Conservation (phyloP, 768 basidiomycete species). For the Podaxis rugospora region DNA sequence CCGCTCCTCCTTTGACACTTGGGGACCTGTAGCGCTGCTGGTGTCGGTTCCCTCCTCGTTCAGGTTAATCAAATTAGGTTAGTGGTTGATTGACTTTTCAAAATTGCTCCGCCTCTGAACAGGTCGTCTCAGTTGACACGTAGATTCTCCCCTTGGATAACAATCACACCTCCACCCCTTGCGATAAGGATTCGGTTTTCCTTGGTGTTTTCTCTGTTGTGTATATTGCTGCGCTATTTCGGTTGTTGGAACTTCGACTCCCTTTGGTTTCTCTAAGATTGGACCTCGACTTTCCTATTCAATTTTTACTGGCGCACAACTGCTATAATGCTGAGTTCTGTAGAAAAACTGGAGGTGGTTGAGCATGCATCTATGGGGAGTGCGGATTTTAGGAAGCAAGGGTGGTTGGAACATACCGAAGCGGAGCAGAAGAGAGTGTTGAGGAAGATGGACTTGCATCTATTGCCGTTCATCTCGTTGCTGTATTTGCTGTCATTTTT, state of each 20-base stretch:
- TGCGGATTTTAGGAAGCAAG: neutral
- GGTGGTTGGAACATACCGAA: constrained; percentile 16
- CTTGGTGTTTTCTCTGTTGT: neutral
- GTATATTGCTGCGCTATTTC: neutral
- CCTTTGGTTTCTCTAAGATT: neutral
- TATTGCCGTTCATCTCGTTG: constrained; percentile 40
- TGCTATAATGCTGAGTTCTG: neutral
- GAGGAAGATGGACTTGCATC: constrained; percentile 39
- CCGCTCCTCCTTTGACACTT: neutral
- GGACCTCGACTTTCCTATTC: neutral
- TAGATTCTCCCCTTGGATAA: neutral
- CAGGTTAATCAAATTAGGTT: neutral
- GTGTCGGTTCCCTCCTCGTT: neutral
- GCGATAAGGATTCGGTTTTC: neutral
- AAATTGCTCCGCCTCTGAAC: neutral
- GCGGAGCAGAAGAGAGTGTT: constrained; percentile 24
- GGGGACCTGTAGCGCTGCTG: neutral
- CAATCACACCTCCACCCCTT: neutral
- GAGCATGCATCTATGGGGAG: neutral
- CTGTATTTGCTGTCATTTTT: constrained; percentile 44
- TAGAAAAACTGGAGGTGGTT: neutral
- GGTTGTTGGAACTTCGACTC: neutral
- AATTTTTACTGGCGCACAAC: neutral
- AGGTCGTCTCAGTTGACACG: neutral
- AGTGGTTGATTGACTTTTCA: neutral